Evolutionary conservation across 176 grass and related monocot genomes (phyloP), one percentile per base, ranked within the genome.

Genomic region (Cocos nucifera): DNA sequence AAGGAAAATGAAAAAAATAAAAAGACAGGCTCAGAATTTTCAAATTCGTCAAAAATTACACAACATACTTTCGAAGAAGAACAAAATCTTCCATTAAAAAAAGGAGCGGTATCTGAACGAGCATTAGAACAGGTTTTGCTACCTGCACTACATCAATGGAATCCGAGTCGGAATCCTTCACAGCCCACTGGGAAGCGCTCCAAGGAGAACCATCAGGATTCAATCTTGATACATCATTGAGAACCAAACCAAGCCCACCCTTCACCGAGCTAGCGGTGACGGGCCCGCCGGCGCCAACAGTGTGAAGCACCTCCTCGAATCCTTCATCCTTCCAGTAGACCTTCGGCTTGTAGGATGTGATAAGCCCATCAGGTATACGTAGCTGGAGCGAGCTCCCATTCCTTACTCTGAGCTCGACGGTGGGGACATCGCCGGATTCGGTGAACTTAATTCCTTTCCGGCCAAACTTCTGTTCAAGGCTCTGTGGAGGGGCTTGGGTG

Each of bases 261-360:
- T 56, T 82, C 16, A 71, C 49, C 4, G 1, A 44, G 35, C 9
- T 44, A 3, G 49, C 12, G 17, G 23, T 24, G 8, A 17, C 21
- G 22, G 58, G 9, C 58, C 72, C 24, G 35, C 74, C 4, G 4
- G 24, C 26, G 53, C 64, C 10, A 56, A 82, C 59, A 35, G 92
- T 91, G 73, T 77, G 76, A 10, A 97, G 87, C 63, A 97, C 73
- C 81, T 91, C 92, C 69, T 80, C 62, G 73, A 81, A 97, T 5
- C 75, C 83, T 8, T 88, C 83, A 8, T 85, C 92, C 78, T 88
- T 85, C 92, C 87, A 91, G 73, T 65, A 80, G 59, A 97, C 92
- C 78, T 97, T 91, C 18, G 92, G 92, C 30, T 78, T 74, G 75
- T 91, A 97, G 51, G 92, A 97, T 1, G 92, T 91, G 75, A 97